Evolutionary conservation across 2,329 filamentous ascomycete genomes (phyloP), one percentile per base, ranked within the genome.

Genomic region (Didymellaceae sp.): DNA sequence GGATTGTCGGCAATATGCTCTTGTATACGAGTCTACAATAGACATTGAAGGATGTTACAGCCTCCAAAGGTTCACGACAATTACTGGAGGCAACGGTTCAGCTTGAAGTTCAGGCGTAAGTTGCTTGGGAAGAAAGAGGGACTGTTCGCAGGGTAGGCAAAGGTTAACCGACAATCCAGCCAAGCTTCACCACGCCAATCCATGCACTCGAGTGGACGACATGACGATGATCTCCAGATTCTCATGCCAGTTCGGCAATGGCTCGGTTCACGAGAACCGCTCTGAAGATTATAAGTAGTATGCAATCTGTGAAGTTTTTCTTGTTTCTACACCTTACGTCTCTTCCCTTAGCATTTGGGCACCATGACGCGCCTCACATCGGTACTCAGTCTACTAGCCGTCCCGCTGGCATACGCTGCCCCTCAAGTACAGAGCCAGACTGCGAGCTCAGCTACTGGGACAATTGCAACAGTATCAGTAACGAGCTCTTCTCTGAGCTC

Each of bases 371-470:
- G 7, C 6, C 31, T 45, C 2, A 28, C 7, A 13, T 38, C 20
- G n/a, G n/a, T 38, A 5, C 3, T 46, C 3, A 31, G 42, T 6
- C 16, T 52, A 2, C n/a, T 52, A 18, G 20, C 31, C 9, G 11
- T 42, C 2, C 21, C 48, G n/a, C 6, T 42, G 5, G 37, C 6
- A 28, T 45, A 8, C 26, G 48, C 48, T 4, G 48, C 37, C 10
- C 48, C 48, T n/a, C 48, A 46, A 28, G 42, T 16, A 6, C 45
- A 47, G 18, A 47, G 17, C 14, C 35, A 40, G 4, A 8, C 44
- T 6, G 6, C 24, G 7, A 41, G 41, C 13, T 45, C 47, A 18
- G 34, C 30, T 13, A 25, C 46, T 34, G 22, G 9, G 4, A 14
- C 20, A 33, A 14, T 17, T 18, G 45, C 37, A 35, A 28, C 8